These are phyloP conservation scores for Exophiala calicioides DNA, from an alignment of 2,329 filamentous ascomycete genomes.

Conservation along the genomic window DNA sequence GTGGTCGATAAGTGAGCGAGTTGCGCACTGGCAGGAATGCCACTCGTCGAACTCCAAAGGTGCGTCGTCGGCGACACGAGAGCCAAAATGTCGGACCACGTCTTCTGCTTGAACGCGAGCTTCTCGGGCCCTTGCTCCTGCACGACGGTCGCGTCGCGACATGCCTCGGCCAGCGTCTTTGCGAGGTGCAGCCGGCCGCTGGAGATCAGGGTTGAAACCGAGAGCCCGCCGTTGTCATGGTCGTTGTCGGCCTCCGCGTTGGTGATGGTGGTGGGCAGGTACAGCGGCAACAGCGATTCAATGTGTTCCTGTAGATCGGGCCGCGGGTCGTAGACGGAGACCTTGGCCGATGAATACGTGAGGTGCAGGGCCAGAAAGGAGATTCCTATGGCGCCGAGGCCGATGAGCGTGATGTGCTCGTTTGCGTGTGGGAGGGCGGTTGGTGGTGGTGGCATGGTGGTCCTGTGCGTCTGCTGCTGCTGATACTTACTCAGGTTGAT, in stretches of 20 bases:
- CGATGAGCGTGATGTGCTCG: constrained; percentile 38
- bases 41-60: constrained; percentile 61
- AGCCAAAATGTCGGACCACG: constrained; percentile 55
- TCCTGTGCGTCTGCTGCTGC: no score
- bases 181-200: constrained; percentile 40
- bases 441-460: no score
- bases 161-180: constrained; percentile 42
- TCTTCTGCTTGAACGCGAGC: constrained; percentile 50
- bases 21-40: constrained; percentile 58
- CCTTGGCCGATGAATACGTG: constrained; percentile 39
- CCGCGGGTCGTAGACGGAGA: constrained; percentile 55
- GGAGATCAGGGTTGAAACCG: constrained; percentile 25
- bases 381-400: constrained; percentile 53
- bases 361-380: constrained; percentile 59
- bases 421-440: constrained; percentile 9
- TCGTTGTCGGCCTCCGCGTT: constrained; percentile 27
- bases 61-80: constrained; percentile 48
- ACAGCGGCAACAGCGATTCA: constrained; percentile 44
- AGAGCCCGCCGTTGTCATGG: no score
- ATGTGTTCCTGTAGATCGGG: constrained; percentile 51
- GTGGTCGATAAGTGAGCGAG: constrained; percentile 44
- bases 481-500: no score
- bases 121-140: constrained; percentile 63
- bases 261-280: constrained; percentile 35
- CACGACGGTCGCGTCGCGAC: constrained; percentile 52